phyloP scores from a whole-genome alignment of 2,329 filamentous ascomycete species.

The Venturia aucupariae region DNA sequence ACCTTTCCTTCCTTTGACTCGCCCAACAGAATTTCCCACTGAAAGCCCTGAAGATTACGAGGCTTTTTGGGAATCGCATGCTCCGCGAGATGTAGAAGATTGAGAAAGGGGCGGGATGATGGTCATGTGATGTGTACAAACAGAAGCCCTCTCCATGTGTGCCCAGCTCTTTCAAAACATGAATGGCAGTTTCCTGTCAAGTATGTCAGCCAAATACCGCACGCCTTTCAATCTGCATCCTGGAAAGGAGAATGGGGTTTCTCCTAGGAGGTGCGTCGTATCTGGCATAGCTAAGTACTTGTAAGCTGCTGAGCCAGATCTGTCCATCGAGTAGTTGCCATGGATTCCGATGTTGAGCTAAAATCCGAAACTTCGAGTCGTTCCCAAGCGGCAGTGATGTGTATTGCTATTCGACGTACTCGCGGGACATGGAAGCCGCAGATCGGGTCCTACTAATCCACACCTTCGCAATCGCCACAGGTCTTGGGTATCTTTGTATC shows the following conservation, averaged over 20 bases:
- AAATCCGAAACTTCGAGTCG: neutral
- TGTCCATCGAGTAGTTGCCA: neutral
- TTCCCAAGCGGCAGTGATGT: neutral
- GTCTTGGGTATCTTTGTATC: too few species aligned
- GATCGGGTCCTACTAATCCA: too few species aligned
- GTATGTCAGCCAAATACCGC: neutral
- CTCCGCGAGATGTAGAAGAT: constrained; percentile 2
- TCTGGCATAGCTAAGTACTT: neutral
- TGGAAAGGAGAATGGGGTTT: neutral
- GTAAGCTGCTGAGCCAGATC: neutral
- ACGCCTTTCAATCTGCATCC: neutral
- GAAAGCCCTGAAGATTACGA: constrained; percentile 14
- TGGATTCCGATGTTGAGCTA: neutral
- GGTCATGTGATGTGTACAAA: neutral
- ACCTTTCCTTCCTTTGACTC: constrained; percentile 11
- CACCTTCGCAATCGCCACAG: too few species aligned
- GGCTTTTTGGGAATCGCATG: constrained; percentile 6
- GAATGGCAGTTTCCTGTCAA: neutral
- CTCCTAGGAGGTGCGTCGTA: neutral
- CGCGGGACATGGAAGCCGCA: too few species aligned
- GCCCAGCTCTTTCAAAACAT: neutral
- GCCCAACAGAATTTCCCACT: constrained; percentile 5
- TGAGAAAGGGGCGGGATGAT: neutral
- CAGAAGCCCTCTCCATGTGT: neutral
- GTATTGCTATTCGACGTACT: neutral